Base-by-base conservation (phyloP, 1,139 yeast species). In the Pichia sp. region DNA sequence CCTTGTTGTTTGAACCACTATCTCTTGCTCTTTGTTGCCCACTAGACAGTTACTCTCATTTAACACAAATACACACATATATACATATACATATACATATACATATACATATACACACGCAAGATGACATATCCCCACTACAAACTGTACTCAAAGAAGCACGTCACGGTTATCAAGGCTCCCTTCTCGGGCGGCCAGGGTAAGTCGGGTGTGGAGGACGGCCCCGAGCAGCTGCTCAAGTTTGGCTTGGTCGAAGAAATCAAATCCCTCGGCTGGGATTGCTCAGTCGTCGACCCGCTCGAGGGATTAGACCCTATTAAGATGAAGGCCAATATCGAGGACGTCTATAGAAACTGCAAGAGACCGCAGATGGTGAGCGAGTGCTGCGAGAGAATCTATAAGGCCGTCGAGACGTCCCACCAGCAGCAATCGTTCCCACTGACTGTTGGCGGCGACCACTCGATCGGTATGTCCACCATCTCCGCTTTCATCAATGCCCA, bases 131-230 rank as follows among this genome's bases (percentile, higher is more conserved):
- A 19, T 19, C 23, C 23, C 23, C 23, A 19, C 23, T 19, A 19
- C 23, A 19, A 19, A 19, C 23, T 19, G 23, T 19, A 19, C 23
- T 19, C 23, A 19, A 19, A 75, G 48, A 82, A 77, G 62, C 75
- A 80, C 57, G 80, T 82, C 34, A 78, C 89, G 23, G 73, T 90
- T 55, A 81, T 90, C 61, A 77, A 85, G 31, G 97, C 96, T 0
- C 97, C 97, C 53, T 90, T 90, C 69, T 84, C 92, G 41, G 98
- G 97, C n/a, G 99, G 99, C 57, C 99, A 92, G 71, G 95, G 92
- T 52, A 87, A 88, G 66, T 81, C 85, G 40, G 99, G 99, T 54
- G 97, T 92, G 43, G 98, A 92, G 66, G 80, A 84, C 56, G 99
- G 97, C 31, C 98, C 99, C n/a, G 81, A 84, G 59, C 85, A 81